Base-by-base conservation (phyloP, 2,329 filamentous ascomycete species). In the Penicillium sp. region DNA sequence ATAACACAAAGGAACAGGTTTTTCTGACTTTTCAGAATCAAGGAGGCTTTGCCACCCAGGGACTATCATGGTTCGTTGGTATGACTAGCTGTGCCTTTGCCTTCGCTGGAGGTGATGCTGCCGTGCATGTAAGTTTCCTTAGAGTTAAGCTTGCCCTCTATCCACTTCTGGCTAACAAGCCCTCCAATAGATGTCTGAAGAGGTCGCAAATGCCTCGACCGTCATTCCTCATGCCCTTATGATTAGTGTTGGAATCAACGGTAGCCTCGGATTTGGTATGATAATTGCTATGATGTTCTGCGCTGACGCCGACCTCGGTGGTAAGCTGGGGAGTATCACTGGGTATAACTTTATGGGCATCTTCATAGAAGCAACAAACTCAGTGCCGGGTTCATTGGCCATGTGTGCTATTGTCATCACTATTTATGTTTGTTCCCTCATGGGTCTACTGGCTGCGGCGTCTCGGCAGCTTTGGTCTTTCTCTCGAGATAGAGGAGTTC, bases 11-110 rank as follows among this genome's bases (percentile, higher is more conserved):
- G 0, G 65, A 73, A 10, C 70, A 73, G 8, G 76, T 81, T 1
- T 80, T 82, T 54, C 73, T 75, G 3, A 66, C 70, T 1, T 82
- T 82, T 57, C 67, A 71, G 26, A 81, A 82, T 56, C 57, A 63
- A 12, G 80, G 78, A 1, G 68, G 67, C 1, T 82, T 78, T 75
- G 67, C 67, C 4, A 77, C 67, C 2, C 68, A 74, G 30, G 66
- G 59, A 2, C 62, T 82, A 22, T 77, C 79, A 3, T 72, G 68
- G 43, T 68, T 72, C 33, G 67, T 74, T n/a, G 72, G 72, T 25
- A 65, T 73, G 53, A 66, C 67, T 31, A 67, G 64, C 8, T 65
- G 67, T 28, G 68, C 70, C 6, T 74, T 73, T 61, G 69, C 69
- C 4, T 73, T 75, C 50, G 61, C 69, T 11, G 72, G 72, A 26